A percentile compares a stretch with the other conserved stretches of the same genome.
phyloP scores from a whole-genome alignment of 148 eudicot genomes.

The Camellia sinensis region DNA sequence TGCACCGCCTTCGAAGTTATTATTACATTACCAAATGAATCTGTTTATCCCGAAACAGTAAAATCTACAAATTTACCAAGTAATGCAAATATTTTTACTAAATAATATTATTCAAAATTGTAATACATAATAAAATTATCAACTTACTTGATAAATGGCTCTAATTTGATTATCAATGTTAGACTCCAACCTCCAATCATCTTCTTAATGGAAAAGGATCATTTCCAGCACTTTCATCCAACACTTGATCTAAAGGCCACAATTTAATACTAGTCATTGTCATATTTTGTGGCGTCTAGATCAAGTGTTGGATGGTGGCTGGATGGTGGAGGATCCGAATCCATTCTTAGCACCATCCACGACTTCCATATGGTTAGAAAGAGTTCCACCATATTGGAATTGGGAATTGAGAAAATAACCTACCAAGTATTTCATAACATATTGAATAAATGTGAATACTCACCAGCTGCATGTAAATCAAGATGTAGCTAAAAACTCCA shows the following conservation, averaged over 20 bases:
- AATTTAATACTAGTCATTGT: too few relatives aligned
- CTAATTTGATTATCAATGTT: not conserved
- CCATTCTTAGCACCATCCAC: not conserved
- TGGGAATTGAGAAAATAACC: not conserved
- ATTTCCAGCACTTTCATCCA: too few relatives aligned
- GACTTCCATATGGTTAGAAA: not conserved
- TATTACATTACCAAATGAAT: not conserved
- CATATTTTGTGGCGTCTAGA: too few relatives aligned
- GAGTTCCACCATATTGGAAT: not conserved
- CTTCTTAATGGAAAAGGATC: not conserved
- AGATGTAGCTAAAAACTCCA: not conserved
- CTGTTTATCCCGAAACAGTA: constrained; percentile 1
- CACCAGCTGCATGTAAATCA: not conserved
- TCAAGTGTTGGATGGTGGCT: too few relatives aligned
- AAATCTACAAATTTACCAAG: not conserved
- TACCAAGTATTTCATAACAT: too few relatives aligned
- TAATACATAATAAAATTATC: not conserved
- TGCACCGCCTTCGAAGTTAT: not conserved
- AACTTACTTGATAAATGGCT: not conserved
- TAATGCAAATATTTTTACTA: not conserved
- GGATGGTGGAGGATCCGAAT: too few relatives aligned
- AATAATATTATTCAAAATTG: not conserved
- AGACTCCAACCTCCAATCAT: constrained; percentile 7
- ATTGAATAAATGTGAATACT: not conserved
- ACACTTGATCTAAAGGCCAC: too few relatives aligned